Conservation (phyloP, 2,329 filamentous ascomycete genomes). For the Aspergillus sp. region DNA sequence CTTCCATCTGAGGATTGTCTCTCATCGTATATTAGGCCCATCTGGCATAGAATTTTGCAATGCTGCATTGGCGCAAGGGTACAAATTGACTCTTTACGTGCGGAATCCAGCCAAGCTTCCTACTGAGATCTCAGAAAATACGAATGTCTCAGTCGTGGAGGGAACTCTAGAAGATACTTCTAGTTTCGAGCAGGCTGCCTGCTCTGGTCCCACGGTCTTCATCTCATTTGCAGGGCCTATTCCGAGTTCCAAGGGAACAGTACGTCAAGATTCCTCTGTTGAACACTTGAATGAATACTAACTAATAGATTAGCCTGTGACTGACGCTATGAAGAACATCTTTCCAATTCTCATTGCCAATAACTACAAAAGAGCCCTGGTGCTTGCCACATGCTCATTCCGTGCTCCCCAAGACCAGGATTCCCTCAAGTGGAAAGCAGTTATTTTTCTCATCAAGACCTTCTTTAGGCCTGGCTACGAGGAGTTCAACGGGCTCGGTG, state of each 20-base stretch:
- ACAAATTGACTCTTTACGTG: slow-evolving; percentile 6
- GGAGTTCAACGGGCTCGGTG: slow-evolving; percentile 3
- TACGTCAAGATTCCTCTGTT: not conserved
- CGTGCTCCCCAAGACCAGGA: not conserved
- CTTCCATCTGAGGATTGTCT: no score
- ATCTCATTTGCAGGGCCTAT: slow-evolving; percentile 8
- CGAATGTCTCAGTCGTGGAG: slow-evolving; percentile 2
- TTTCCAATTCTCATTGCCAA: slow-evolving; percentile 4
- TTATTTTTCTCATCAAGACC: slow-evolving; percentile 2
- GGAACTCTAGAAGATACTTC: slow-evolving; percentile 4
- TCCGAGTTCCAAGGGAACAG: slow-evolving; percentile 1
- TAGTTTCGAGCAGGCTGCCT: slow-evolving; percentile 1
- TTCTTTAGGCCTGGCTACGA: not conserved
- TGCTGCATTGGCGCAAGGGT: slow-evolving; percentile 3
- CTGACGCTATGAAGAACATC: slow-evolving; percentile 3
- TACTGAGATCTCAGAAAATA: not conserved
- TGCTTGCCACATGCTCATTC: slow-evolving; percentile 7
- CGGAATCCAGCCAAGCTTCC: slow-evolving; percentile 5
- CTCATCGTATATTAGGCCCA: no score
- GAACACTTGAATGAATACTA: not conserved
- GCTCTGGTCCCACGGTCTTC: slow-evolving; percentile 2
- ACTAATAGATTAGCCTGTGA: not conserved
- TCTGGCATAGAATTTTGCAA: slow-evolving; percentile 1
- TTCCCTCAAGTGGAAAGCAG: slow-evolving; percentile 5
- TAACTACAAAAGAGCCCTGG: slow-evolving; percentile 1